These are phyloP conservation scores for Aspergillus sp. DNA, from an alignment of 2,329 filamentous ascomycete species.

Conservation along the genomic window DNA sequence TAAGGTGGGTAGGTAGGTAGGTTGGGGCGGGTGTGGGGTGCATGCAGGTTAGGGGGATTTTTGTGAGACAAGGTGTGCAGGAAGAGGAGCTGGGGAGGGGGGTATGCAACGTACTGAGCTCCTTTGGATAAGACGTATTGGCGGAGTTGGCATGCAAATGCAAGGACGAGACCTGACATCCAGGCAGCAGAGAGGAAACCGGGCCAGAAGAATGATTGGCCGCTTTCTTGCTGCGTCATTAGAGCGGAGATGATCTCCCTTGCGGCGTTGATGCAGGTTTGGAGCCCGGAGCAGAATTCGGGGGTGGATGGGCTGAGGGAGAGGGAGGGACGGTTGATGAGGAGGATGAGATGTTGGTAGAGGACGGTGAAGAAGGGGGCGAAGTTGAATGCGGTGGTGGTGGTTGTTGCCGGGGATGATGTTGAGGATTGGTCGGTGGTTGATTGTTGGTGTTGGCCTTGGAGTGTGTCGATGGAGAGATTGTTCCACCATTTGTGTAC, in stretches of 20 bases:
- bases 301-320: slow-evolving; percentile 41
- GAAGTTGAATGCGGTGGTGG: slow-evolving; percentile 31
- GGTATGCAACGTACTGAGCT: slow-evolving; percentile 28
- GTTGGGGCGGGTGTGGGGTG: background rate
- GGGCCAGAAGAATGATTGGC: slow-evolving; percentile 43
- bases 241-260: slow-evolving; percentile 42
- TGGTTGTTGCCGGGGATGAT: slow-evolving; percentile 2
- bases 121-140: slow-evolving; percentile 42
- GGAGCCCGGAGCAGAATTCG: slow-evolving; percentile 44
- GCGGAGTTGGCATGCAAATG: slow-evolving; percentile 44
- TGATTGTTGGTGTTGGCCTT: background rate
- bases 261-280: slow-evolving; percentile 45
- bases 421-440: background rate
- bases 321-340: slow-evolving; percentile 44
- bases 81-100: background rate
- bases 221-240: slow-evolving; percentile 33
- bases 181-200: slow-evolving; percentile 44
- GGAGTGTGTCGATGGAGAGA: slow-evolving; percentile 29
- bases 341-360: slow-evolving; percentile 44
- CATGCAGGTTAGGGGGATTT: background rate
- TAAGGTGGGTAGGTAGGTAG: background rate
- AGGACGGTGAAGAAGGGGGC: slow-evolving; percentile 45
- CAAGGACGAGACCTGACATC: slow-evolving; percentile 46
- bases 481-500: slow-evolving; percentile 49
- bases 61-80: background rate